Base-by-base conservation (phyloP, 192 early-diverging fungal species). In the Mortierella hygrophila region DNA sequence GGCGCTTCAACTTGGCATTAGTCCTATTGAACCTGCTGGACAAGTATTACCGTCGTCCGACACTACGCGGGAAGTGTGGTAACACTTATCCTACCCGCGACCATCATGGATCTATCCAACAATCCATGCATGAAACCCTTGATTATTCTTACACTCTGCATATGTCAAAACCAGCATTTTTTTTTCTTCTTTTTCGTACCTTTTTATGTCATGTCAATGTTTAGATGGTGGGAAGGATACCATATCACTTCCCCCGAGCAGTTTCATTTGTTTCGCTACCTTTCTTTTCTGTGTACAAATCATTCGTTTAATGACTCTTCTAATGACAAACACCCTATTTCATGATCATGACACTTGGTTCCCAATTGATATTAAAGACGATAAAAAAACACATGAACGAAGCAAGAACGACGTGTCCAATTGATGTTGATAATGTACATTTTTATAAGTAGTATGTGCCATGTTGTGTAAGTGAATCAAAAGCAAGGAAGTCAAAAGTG, bases 121-220 rank as follows among this genome's bases (percentile, higher is more conserved):
- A 57, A n/a, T 26, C 60, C 60, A 65, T 65, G 60, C 29, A 29
- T 68, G 26, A 42, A 42, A 70, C 15, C 23, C 37, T 40, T 78
- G 32, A n/a, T 40, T 35, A 38, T 38, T 69, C 18, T 70, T 69
- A 26, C n/a, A 57, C 0, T 60, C 38, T 20, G 41, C 41, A 46
- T 63, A 3, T 68, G 32, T 77, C 38, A 15, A 15, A 13, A 40
- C 29, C 18, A 29, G 55, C 72, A 49, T 74, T 49, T 41, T 73
- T 73, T 47, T 29, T 57, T 32, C 29, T 38, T 26, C 13, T 26
- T 32, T 68, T 68, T 49, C 18, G 3, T 6, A 11, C 16, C 32
- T 68, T 80, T 29, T 63, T 52, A 40, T 32, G 29, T 65, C 60
- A 65, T 32, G 60, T 65, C 60, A 65, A 15, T 32, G 60, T 35